A percentile compares a stretch with the other conserved stretches of the same genome.
Conservation (phyloP, 2,329 filamentous ascomycete genomes). For the Ramularia endophylla region DNA sequence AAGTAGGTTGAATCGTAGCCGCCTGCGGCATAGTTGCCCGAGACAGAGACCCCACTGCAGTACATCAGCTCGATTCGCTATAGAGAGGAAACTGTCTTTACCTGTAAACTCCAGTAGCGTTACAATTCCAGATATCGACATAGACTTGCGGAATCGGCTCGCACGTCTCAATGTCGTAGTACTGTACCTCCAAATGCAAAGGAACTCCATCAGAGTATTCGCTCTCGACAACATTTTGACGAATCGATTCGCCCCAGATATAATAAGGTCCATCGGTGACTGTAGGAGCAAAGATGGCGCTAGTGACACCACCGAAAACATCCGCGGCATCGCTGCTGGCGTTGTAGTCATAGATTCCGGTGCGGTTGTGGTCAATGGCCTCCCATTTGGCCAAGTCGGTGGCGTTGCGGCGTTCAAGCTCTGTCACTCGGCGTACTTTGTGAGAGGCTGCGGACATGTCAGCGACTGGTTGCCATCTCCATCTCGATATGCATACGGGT, state of each 20-base stretch:
- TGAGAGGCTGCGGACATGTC: constrained; percentile 9
- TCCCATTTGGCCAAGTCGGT: constrained; percentile 26
- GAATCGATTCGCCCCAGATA: constrained; percentile 35
- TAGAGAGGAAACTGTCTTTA: too few species aligned
- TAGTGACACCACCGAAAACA: constrained; percentile 19
- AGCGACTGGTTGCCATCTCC: too few species aligned
- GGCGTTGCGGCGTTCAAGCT: constrained; percentile 15
- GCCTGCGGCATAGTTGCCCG: constrained; percentile 25
- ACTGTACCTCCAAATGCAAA: constrained; percentile 40
- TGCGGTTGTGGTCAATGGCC: constrained; percentile 27
- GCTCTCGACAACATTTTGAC: constrained; percentile 38
- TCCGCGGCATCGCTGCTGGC: constrained; percentile 18
- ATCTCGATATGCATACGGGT: too few species aligned
- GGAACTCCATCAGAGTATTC: constrained; percentile 38
- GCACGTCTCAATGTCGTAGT: constrained; percentile 41
- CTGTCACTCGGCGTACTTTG: constrained; percentile 10
- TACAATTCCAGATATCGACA: constrained; percentile 44
- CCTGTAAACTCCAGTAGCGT: constrained; percentile 35
- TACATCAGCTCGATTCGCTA: constrained; percentile 45
- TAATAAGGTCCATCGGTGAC: constrained; percentile 24
- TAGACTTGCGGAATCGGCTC: constrained; percentile 37
- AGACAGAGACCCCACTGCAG: constrained; percentile 29
- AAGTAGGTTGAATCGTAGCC: constrained; percentile 35
- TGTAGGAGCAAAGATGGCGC: constrained; percentile 24
- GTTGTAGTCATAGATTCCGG: constrained; percentile 22